Conservation (phyloP, 441 rosid species). For the Syzygium syzygioides region DNA sequence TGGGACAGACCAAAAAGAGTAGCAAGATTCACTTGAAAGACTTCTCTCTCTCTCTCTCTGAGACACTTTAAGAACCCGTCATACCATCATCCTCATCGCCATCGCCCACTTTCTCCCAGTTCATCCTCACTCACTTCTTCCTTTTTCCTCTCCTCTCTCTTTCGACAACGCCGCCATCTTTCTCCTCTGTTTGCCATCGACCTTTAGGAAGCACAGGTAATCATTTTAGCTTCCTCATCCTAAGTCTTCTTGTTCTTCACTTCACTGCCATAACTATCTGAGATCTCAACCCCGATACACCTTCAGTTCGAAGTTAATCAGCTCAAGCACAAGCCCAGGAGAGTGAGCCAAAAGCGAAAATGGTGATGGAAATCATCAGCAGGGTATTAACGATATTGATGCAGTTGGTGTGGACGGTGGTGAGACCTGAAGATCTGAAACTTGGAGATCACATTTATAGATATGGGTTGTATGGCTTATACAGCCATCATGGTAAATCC, state of each 20-base stretch:
- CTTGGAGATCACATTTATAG: neutral
- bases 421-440: neutral
- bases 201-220: neutral
- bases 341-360: neutral
- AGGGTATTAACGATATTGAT: neutral
- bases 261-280: neutral
- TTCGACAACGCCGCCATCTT: neutral
- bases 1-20: neutral
- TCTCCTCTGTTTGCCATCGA: neutral
- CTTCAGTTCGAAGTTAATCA: neutral
- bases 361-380: neutral
- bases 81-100: neutral
- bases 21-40: neutral
- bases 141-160: neutral
- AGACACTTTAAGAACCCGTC: neutral
- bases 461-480: neutral
- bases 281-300: neutral
- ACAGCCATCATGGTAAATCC: neutral
- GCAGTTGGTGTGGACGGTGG: neutral
- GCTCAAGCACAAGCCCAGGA: neutral
- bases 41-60: neutral
- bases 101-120: neutral
- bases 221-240: neutral
- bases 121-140: neutral
- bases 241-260: neutral